A percentile compares a stretch with the other conserved stretches of the same genome.
These are phyloP conservation scores for Citrus reticulata DNA, from an alignment of 345 rosid species.

Conservation along the genomic window DNA sequence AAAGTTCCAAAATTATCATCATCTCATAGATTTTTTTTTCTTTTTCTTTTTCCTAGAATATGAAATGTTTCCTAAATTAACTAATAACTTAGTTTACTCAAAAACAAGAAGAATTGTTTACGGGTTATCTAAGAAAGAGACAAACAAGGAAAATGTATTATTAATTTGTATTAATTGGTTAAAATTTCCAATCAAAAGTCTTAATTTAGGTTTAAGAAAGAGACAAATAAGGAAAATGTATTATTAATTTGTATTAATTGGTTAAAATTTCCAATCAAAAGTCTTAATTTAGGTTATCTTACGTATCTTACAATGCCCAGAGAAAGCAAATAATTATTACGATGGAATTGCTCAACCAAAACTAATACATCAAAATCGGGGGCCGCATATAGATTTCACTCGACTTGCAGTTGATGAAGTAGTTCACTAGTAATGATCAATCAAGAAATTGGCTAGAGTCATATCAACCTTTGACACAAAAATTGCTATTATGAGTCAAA, in stretches of 20 bases:
- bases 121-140: too few relatives aligned
- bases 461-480: not conserved
- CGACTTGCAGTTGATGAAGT: not conserved
- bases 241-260: not conserved
- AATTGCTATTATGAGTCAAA: not conserved
- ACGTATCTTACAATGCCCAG: constrained; percentile 7
- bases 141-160: not conserved
- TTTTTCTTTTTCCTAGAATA: not conserved
- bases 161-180: not conserved
- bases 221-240: not conserved
- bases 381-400: constrained; percentile 10
- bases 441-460: not conserved
- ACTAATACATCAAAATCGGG: constrained; percentile 5
- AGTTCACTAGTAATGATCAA: not conserved
- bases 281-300: constrained; percentile 13
- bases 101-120: not conserved
- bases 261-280: too few relatives aligned
- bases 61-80: not conserved
- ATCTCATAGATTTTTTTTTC: not conserved
- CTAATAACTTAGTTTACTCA: not conserved
- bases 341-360: constrained; percentile 21
- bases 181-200: too few relatives aligned
- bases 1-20: not conserved
- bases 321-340: not conserved
- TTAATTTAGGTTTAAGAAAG: not conserved